These are phyloP conservation scores for Viola odorata DNA, from an alignment of 345 rosid species.

Conservation along the genomic window DNA sequence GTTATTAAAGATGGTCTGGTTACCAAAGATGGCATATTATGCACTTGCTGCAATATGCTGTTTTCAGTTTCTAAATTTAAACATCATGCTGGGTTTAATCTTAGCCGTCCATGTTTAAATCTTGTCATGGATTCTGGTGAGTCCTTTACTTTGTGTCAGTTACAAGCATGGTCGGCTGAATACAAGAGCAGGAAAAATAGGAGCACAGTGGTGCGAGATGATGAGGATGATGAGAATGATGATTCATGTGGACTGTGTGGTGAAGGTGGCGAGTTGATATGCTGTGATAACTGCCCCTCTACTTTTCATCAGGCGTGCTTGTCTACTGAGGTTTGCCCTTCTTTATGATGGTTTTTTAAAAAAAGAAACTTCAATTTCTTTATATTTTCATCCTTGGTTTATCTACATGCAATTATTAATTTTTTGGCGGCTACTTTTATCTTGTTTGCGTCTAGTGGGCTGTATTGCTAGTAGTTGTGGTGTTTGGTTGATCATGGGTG, in stretches of 20 bases:
- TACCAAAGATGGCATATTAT: constrained; percentile 63
- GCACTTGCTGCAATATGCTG: constrained; percentile 64
- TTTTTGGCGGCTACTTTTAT: too few species aligned
- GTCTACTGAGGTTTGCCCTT: constrained; percentile 58
- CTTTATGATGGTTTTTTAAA: constrained; percentile 4
- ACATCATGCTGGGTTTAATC: constrained; percentile 71
- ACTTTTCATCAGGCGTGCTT: constrained; percentile 87
- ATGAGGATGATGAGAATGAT: constrained; percentile 76
- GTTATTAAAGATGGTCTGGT: constrained; percentile 71
- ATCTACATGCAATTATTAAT: neutral
- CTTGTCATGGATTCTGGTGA: constrained; percentile 81
- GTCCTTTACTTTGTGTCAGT: constrained; percentile 65
- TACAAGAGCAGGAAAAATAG: constrained; percentile 59
- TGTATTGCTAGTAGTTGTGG: neutral
- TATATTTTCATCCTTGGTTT: neutral
- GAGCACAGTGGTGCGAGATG: constrained; percentile 36
- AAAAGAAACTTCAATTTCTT: too few species aligned
- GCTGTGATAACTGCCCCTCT: constrained; percentile 94
- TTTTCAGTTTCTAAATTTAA: constrained; percentile 70
- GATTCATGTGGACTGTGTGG: constrained; percentile 97
- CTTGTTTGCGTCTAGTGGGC: neutral
- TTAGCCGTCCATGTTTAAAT: constrained; percentile 65
- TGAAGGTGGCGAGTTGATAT: constrained; percentile 84
- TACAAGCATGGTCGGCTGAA: constrained; percentile 91
- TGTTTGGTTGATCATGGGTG: too few species aligned